Percentiles rank a stretch among this genome's conserved stretches.
phyloP scores from a whole-genome alignment of 2,329 filamentous ascomycete species.

The Botryotinia narcissicola region DNA sequence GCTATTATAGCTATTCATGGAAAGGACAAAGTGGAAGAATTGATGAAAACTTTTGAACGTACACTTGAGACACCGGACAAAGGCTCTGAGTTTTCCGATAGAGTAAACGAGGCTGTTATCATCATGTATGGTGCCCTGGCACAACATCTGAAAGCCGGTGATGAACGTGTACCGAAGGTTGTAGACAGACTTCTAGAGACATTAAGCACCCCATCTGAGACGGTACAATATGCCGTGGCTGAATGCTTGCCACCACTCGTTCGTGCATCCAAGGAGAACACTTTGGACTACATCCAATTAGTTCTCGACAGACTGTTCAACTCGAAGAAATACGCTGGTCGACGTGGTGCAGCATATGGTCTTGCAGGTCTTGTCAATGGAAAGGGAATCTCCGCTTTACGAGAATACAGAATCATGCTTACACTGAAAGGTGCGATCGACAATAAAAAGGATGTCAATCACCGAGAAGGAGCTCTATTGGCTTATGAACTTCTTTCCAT shows the following conservation, averaged over 20 bases:
- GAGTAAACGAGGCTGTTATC: slow-evolving; percentile 94
- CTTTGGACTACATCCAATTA: slow-evolving; percentile 74
- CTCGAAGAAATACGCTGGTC: slow-evolving; percentile 86
- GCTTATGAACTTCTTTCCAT: slow-evolving; percentile 88
- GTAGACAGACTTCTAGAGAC: slow-evolving; percentile 83
- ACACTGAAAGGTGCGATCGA: slow-evolving; percentile 80
- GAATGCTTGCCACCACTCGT: slow-evolving; percentile 93
- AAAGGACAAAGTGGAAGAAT: slow-evolving; percentile 74
- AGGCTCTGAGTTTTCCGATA: slow-evolving; percentile 76
- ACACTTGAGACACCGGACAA: slow-evolving; percentile 84
- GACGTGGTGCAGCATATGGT: slow-evolving; percentile 92
- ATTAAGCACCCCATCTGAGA: slow-evolving; percentile 90
- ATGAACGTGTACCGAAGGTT: slow-evolving; percentile 82
- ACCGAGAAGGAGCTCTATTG: slow-evolving; percentile 83
- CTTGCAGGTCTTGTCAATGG: slow-evolving; percentile 86
- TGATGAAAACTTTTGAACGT: slow-evolving; percentile 90
- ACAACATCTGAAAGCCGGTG: slow-evolving; percentile 79
- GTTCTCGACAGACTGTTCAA: slow-evolving; percentile 79
- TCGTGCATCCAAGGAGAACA: slow-evolving; percentile 72
- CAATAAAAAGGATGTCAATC: slow-evolving; percentile 89
- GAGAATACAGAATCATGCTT: slow-evolving; percentile 82
- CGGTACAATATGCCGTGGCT: slow-evolving; percentile 93
- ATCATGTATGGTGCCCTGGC: slow-evolving; percentile 95
- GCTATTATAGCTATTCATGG: slow-evolving; percentile 78
- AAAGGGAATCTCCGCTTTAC: slow-evolving; percentile 76